Evolutionary conservation across 169 alveolate species (phyloP).

Genomic region (Plasmodium sp.): DNA sequence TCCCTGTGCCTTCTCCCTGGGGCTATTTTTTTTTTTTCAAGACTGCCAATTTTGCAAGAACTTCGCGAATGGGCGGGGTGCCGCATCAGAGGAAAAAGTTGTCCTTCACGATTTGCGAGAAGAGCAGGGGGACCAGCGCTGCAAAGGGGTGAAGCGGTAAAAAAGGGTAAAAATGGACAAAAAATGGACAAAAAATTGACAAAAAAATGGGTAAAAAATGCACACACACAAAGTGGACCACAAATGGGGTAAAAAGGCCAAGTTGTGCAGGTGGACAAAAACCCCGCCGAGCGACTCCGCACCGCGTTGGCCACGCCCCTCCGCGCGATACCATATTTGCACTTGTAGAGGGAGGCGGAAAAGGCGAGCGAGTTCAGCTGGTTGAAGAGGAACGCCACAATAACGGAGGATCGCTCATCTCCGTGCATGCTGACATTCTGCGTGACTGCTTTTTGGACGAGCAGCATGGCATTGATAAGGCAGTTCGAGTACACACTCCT

Average conservation of each 20-base stretch:
- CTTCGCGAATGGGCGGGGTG: neutral
- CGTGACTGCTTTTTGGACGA: constrained; percentile 27
- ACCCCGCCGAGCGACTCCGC: neutral
- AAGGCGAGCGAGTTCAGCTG: constrained; percentile 21
- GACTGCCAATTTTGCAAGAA: neutral
- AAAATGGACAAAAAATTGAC: neutral
- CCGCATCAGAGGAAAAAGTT: constrained; percentile 31
- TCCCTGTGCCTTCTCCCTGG: neutral
- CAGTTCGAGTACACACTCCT: constrained; percentile 38
- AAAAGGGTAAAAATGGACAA: neutral
- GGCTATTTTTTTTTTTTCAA: neutral
- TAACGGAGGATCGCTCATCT: neutral
- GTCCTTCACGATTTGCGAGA: constrained; percentile 61
- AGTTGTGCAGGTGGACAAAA: neutral
- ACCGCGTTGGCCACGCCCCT: neutral
- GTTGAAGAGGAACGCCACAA: constrained; percentile 13
- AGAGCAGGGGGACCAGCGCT: constrained; percentile 41
- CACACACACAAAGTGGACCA: neutral
- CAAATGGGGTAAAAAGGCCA: neutral
- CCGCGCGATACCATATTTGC: constrained; percentile 53
- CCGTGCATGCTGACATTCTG: neutral
- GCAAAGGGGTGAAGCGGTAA: neutral
- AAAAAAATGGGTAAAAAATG: neutral
- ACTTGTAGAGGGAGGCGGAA: constrained; percentile 34
- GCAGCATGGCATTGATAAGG: constrained; percentile 34